These are phyloP conservation scores for Kernera saxatilis DNA, from an alignment of 345 rosid species.

Conservation along the genomic window DNA sequence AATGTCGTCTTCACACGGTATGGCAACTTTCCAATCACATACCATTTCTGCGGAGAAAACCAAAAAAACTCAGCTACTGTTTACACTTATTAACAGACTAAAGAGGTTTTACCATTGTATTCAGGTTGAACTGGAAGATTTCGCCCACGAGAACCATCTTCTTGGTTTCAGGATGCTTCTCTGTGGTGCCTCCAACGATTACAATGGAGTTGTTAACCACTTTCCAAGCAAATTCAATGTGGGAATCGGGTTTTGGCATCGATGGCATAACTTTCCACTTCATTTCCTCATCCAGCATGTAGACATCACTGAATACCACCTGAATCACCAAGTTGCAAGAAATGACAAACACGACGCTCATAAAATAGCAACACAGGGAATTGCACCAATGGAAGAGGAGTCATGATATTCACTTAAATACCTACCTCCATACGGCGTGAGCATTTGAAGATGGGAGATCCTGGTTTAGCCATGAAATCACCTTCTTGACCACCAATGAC, in stretches of 20 bases:
- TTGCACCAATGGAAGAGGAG: neutral
- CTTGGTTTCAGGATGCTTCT: slow-evolving; percentile 87
- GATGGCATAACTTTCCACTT: slow-evolving; percentile 78
- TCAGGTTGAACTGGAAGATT: slow-evolving; percentile 71
- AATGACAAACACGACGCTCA: neutral
- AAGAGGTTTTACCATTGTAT: slow-evolving; percentile 47
- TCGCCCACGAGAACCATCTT: slow-evolving; percentile 89
- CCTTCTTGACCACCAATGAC: slow-evolving; percentile 96
- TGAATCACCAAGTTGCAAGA: slow-evolving; percentile 26
- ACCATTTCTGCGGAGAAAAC: slow-evolving; percentile 62
- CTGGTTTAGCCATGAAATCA: slow-evolving; percentile 98
- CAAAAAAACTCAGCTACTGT: neutral
- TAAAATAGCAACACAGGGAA: neutral
- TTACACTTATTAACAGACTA: neutral
- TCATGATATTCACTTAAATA: neutral
- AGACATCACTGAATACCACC: slow-evolving; percentile 81
- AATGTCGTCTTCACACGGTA: slow-evolving; percentile 88
- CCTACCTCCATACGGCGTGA: slow-evolving; percentile 91
- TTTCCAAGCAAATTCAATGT: slow-evolving; percentile 91
- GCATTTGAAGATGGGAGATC: slow-evolving; percentile 94
- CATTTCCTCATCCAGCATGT: slow-evolving; percentile 84
- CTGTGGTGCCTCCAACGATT: slow-evolving; percentile 91
- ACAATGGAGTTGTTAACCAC: slow-evolving; percentile 81
- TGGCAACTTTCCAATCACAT: slow-evolving; percentile 79
- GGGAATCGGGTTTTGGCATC: slow-evolving; percentile 93